Conservation (phyloP, 2,329 filamentous ascomycete species). For the Monilinia aucupariae region DNA sequence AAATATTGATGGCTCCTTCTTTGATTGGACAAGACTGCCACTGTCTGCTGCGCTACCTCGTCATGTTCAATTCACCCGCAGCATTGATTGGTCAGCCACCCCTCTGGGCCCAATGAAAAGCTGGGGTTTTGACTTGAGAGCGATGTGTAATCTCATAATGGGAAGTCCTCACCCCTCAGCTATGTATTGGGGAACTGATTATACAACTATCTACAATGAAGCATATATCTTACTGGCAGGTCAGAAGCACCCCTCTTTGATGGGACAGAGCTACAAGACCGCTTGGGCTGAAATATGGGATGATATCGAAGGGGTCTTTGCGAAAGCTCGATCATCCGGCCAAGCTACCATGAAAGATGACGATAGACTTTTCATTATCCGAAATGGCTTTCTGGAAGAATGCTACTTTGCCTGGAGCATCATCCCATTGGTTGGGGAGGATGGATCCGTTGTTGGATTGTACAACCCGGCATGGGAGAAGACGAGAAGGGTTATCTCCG, state of each 20-base stretch:
- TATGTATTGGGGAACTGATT: conserved; percentile 73
- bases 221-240: conserved; percentile 66
- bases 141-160: conserved; percentile 80
- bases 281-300: conserved; percentile 53
- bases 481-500: conserved; percentile 70
- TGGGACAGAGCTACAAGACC: conserved; percentile 63
- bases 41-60: conserved; percentile 56
- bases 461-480: conserved; percentile 74
- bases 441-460: conserved; percentile 68
- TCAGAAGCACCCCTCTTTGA: conserved; percentile 68
- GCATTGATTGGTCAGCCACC: conserved; percentile 67
- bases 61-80: conserved; percentile 69
- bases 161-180: conserved; percentile 68
- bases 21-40: conserved; percentile 76
- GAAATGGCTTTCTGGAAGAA: conserved; percentile 37
- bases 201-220: conserved; percentile 67
- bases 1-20: conserved; percentile 37
- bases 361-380: conserved; percentile 33
- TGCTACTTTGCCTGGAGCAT: conserved; percentile 45
- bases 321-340: conserved; percentile 49
- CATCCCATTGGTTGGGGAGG: conserved; percentile 67
- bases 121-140: conserved; percentile 66
- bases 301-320: conserved; percentile 36
- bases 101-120: conserved; percentile 68
- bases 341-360: conserved; percentile 28